Conservation (phyloP, 2,329 filamentous ascomycete genomes). For the Exophiala dermatitidis region DNA sequence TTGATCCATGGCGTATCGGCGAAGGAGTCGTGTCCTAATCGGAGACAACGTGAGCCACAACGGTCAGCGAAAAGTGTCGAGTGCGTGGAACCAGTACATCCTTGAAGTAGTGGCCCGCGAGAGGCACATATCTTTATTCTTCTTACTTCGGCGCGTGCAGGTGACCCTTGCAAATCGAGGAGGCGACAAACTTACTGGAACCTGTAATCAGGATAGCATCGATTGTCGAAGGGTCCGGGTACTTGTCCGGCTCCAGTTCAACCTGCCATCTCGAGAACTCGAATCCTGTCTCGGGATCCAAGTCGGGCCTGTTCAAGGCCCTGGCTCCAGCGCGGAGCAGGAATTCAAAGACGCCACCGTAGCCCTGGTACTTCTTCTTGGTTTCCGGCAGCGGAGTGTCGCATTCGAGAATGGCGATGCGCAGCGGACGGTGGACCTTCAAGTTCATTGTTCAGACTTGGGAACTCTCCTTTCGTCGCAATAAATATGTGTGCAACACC, state of each 20-base stretch:
- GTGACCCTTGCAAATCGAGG: neutral
- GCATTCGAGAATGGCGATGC: slow-evolving; percentile 69
- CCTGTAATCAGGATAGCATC: slow-evolving; percentile 82
- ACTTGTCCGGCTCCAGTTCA: slow-evolving; percentile 56
- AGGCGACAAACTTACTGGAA: slow-evolving; percentile 44
- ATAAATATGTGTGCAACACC: neutral
- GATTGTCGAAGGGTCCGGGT: slow-evolving; percentile 65
- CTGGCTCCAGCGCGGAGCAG: slow-evolving; percentile 52
- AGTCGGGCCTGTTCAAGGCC: slow-evolving; percentile 34
- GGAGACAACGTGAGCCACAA: neutral
- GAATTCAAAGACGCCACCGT: slow-evolving; percentile 61
- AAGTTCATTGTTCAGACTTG: slow-evolving; percentile 12
- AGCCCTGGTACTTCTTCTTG: slow-evolving; percentile 59
- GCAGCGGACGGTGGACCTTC: slow-evolving; percentile 14
- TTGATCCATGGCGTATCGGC: slow-evolving; percentile 70
- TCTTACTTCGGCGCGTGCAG: neutral
- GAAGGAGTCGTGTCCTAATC: slow-evolving; percentile 61
- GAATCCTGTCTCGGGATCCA: slow-evolving; percentile 40
- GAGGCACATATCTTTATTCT: neutral
- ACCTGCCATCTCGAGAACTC: slow-evolving; percentile 63
- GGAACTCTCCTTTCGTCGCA: no score
- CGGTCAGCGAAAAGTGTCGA: neutral
- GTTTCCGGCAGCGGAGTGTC: slow-evolving; percentile 66
- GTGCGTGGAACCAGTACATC: neutral
- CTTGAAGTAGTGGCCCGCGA: no score